Conservation (phyloP, 2,329 filamentous ascomycete genomes). For the Pseudocercospora vitis region DNA sequence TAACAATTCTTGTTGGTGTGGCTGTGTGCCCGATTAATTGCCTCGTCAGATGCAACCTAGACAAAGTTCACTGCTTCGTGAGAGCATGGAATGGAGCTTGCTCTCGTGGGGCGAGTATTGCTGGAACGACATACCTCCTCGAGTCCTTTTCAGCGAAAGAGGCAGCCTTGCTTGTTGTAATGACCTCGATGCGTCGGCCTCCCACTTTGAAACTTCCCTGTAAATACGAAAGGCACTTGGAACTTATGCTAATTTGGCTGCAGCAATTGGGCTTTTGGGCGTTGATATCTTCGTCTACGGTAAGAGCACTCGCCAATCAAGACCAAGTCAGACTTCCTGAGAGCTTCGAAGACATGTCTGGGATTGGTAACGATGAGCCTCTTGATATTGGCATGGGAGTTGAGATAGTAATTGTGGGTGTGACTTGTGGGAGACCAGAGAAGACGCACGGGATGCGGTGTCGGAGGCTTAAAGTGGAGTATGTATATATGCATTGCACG, state of each 20-base stretch:
- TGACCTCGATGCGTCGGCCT: conserved; percentile 46
- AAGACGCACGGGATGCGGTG: neutral
- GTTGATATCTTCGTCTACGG: conserved; percentile 36
- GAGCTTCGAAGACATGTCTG: no score
- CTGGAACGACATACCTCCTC: conserved; percentile 47
- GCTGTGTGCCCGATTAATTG: conserved; percentile 45
- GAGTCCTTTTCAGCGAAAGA: conserved; percentile 48
- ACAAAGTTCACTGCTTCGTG: conserved; percentile 29
- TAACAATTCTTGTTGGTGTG: conserved; percentile 43
- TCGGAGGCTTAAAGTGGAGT: neutral
- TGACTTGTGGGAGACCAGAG: no score
- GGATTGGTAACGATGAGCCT: no score
- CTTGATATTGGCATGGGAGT: no score
- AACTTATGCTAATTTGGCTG: conserved; percentile 36
- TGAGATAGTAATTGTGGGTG: no score
- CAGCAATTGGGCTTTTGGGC: conserved; percentile 34
- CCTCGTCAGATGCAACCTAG: conserved; percentile 25
- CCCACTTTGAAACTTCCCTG: conserved; percentile 36
- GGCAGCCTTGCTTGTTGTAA: conserved; percentile 47
- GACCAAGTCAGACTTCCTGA: no score
- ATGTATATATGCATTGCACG: neutral
- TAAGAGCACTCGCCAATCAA: conserved; percentile 37
- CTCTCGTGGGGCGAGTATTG: conserved; percentile 47
- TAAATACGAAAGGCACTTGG: conserved; percentile 39
- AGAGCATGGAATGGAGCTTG: conserved; percentile 32